phyloP scores from a whole-genome alignment of 192 early-diverging fungal genomes.

The Spinellus fusiger region DNA sequence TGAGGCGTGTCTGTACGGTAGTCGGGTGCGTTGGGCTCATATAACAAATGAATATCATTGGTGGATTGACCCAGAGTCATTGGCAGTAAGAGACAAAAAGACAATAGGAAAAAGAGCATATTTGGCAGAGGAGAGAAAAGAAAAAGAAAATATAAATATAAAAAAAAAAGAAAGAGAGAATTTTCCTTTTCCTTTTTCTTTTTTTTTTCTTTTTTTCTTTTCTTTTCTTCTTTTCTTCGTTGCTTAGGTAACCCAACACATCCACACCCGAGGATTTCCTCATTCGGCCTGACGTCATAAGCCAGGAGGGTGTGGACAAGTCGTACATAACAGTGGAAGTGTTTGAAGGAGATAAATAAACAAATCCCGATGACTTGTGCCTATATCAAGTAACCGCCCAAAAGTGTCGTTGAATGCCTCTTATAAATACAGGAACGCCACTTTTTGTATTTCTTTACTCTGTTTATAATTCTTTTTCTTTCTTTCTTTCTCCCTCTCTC shows the following conservation, averaged over 20 bases:
- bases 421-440: too few species aligned
- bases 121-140: constrained; percentile 5
- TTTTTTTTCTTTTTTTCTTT: too few species aligned
- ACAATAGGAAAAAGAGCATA: constrained; percentile 14
- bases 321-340: constrained; percentile 2
- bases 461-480: not conserved
- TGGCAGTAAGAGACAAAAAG: too few species aligned
- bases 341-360: constrained; percentile 10
- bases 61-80: too few species aligned
- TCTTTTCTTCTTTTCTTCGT: too few species aligned
- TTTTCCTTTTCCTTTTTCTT: too few species aligned
- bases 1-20: constrained; percentile 13
- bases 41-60: constrained; percentile 4
- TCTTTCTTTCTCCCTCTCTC: not conserved
- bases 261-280: too few species aligned
- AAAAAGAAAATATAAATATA: not conserved
- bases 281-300: not conserved
- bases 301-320: not conserved
- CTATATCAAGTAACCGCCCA: too few species aligned
- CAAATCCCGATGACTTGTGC: not conserved
- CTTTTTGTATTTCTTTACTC: not conserved
- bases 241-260: too few species aligned
- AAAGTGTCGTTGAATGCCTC: too few species aligned
- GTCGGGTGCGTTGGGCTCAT: constrained; percentile 22
- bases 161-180: too few species aligned